A percentile compares a stretch with the other conserved stretches of the same genome.
These are phyloP conservation scores for Paratinospora sagittata DNA, from an alignment of 164 flowering plant species.

Conservation along the genomic window DNA sequence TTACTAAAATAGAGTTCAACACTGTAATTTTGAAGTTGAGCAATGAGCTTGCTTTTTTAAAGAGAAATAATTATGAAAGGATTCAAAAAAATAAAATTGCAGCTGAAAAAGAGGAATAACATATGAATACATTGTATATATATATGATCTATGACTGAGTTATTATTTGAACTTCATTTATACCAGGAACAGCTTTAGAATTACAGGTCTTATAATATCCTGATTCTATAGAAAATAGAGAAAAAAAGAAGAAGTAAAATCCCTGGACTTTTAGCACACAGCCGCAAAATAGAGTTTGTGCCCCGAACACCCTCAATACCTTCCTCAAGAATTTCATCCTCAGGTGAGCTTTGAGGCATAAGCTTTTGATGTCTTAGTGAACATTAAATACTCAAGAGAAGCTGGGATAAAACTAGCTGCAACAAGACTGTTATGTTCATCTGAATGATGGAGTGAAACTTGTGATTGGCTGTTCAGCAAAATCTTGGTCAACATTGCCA, in stretches of 20 bases:
- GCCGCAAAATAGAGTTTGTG: too few species aligned
- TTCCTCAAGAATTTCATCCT: too few species aligned
- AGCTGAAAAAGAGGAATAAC: not conserved
- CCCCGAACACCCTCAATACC: too few species aligned
- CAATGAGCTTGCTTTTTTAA: not conserved
- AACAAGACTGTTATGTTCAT: not conserved
- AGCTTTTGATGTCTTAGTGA: not conserved
- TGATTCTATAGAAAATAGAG: too few species aligned
- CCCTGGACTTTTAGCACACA: too few species aligned
- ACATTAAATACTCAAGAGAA: not conserved
- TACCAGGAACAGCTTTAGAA: not conserved
- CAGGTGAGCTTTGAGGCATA: not conserved
- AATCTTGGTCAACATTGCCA: too few species aligned
- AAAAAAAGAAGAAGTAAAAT: too few species aligned
- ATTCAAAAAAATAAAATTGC: not conserved
- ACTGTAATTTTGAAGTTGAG: not conserved
- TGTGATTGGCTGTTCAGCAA: not conserved
- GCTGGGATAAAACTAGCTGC: too few species aligned
- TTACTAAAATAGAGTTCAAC: not conserved
- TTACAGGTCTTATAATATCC: too few species aligned
- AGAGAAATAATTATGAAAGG: not conserved
- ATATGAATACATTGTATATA: not conserved
- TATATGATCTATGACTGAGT: not conserved
- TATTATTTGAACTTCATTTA: not conserved
- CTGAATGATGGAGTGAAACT: not conserved